Percentiles rank a stretch among this genome's conserved stretches.
Conservation (phyloP, 352 stramenopile genomes). For the Globisporangium emineosum region DNA sequence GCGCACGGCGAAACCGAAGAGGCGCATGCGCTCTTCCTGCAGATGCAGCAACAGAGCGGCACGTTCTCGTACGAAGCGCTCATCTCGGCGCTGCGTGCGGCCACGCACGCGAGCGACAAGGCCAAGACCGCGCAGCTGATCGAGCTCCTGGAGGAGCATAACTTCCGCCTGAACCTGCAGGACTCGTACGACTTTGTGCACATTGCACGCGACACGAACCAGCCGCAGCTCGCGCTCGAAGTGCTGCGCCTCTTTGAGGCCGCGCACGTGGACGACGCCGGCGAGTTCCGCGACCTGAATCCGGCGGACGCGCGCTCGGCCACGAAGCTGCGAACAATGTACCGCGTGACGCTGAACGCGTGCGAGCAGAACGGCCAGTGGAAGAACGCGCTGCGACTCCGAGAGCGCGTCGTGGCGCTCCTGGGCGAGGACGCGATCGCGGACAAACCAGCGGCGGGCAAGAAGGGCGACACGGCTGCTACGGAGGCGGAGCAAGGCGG, state of each 20-base stretch:
- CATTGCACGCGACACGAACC: constrained; percentile 37
- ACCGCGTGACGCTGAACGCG: constrained; percentile 42
- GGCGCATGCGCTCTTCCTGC: constrained; percentile 28
- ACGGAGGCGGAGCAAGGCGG: not conserved
- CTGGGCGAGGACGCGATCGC: constrained; percentile 27
- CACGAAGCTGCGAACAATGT: constrained; percentile 55
- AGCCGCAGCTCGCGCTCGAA: constrained; percentile 35
- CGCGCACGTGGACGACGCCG: constrained; percentile 28
- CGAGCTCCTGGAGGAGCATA: constrained; percentile 36
- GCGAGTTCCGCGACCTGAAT: constrained; percentile 13
- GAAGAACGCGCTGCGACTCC: constrained; percentile 58
- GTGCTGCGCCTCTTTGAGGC: constrained; percentile 51
- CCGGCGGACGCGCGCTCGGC: constrained; percentile 20
- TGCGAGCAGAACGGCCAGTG: constrained; percentile 51
- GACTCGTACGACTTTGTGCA: constrained; percentile 60
- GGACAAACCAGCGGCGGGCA: constrained; percentile 2
- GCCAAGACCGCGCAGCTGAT: constrained; percentile 30
- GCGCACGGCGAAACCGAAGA: constrained; percentile 35
- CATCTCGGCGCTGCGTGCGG: constrained; percentile 37
- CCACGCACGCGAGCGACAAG: constrained; percentile 23
- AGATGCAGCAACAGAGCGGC: constrained; percentile 40
- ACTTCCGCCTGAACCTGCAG: constrained; percentile 33
- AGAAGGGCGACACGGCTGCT: not conserved
- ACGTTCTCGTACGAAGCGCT: constrained; percentile 43
- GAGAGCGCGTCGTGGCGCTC: constrained; percentile 41